phyloP scores from a whole-genome alignment of 2,329 filamentous ascomycete species.

The Colletotrichum truncatum region DNA sequence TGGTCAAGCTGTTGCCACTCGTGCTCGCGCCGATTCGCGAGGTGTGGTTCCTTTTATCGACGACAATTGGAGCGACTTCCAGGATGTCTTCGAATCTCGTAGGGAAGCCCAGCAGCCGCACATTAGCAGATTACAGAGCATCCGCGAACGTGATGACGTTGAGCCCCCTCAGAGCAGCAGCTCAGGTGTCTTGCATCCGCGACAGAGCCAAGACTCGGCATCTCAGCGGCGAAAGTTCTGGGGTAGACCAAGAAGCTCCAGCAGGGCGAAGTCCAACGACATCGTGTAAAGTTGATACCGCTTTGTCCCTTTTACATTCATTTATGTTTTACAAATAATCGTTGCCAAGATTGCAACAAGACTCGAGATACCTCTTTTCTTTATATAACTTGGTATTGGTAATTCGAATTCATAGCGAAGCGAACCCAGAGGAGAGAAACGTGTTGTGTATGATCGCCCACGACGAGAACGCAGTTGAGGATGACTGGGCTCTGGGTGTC shows the following conservation, averaged over 20 bases:
- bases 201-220: slow-evolving; percentile 15
- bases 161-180: slow-evolving; percentile 9
- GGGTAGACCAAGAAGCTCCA: slow-evolving; percentile 22
- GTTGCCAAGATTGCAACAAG: not conserved
- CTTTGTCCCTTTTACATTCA: not conserved
- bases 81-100: slow-evolving; percentile 56
- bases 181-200: not conserved
- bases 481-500: not conserved
- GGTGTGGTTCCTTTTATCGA: slow-evolving; percentile 38
- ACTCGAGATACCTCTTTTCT: not conserved
- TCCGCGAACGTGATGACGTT: slow-evolving; percentile 25
- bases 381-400: slow-evolving; percentile 18
- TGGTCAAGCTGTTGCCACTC: slow-evolving; percentile 37
- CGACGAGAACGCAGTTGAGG: no score
- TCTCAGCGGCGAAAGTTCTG: slow-evolving; percentile 24
- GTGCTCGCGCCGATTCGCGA: slow-evolving; percentile 29
- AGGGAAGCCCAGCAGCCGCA: slow-evolving; percentile 45
- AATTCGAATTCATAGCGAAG: slow-evolving; percentile 11
- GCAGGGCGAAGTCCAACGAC: not conserved
- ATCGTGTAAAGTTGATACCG: not conserved
- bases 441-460: not conserved
- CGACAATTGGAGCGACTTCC: slow-evolving; percentile 48
- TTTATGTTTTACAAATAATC: not conserved
- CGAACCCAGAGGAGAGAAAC: not conserved
- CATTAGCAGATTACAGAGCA: slow-evolving; percentile 27